phyloP scores from a whole-genome alignment of 2,329 filamentous ascomycete genomes.

The Colletotrichum sp. region DNA sequence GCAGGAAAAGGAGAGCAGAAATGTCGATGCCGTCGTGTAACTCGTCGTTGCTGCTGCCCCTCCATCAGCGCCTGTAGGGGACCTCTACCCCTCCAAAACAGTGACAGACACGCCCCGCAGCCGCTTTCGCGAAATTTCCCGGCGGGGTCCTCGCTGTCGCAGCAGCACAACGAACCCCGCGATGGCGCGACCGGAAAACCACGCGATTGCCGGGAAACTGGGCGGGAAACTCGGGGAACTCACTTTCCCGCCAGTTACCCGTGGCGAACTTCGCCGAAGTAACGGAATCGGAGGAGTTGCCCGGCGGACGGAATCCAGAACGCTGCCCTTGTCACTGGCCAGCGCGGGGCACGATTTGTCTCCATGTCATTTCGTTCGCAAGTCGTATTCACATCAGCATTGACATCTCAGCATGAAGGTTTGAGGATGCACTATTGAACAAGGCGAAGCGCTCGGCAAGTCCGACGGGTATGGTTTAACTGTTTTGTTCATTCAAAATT shows the following conservation, averaged over 20 bases:
- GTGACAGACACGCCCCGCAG: background rate
- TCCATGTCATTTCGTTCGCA: background rate
- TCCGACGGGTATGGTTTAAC: background rate
- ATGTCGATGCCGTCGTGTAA: background rate
- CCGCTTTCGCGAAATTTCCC: background rate
- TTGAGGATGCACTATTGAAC: background rate
- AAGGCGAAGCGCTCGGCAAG: background rate
- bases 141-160: background rate
- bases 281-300: background rate
- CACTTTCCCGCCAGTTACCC: background rate
- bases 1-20: fast-evolving
- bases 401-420: background rate
- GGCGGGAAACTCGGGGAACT: background rate
- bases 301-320: background rate
- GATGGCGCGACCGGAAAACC: background rate
- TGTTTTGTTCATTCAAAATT: background rate
- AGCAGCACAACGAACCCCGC: background rate
- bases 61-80: background rate
- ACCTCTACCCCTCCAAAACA: background rate
- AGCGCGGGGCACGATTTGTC: background rate
- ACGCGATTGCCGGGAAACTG: background rate
- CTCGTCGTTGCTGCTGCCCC: background rate
- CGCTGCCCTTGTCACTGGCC: background rate
- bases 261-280: constrained; percentile 13
- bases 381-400: background rate